Evolutionary conservation across 139 green algal genomes (phyloP).

Genomic region (Chlorella sp.): DNA sequence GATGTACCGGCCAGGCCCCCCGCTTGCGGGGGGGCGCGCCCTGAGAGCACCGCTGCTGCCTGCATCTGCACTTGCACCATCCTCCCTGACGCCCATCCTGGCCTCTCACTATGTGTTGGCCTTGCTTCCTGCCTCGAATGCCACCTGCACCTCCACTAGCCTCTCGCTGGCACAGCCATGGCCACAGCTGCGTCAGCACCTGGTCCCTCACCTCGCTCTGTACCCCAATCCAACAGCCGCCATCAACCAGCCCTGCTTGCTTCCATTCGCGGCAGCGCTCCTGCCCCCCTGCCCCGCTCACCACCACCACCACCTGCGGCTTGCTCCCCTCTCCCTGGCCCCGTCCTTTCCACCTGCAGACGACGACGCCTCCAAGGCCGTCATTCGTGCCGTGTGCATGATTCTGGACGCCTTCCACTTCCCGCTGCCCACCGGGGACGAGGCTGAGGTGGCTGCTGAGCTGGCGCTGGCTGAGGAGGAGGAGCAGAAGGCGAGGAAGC

Average conservation of each 20-base stretch:
- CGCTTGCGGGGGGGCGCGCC: too few relatives aligned
- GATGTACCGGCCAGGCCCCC: too few relatives aligned
- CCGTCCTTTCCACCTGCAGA: background rate
- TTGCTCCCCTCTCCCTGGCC: background rate
- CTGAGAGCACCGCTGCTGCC: too few relatives aligned
- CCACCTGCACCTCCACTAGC: too few relatives aligned
- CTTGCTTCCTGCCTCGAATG: too few relatives aligned
- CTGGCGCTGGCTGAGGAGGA: background rate
- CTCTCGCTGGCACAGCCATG: too few relatives aligned
- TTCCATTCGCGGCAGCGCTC: background rate
- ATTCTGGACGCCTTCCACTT: slow-evolving; percentile 91
- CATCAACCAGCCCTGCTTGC: background rate
- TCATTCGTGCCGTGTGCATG: slow-evolving; percentile 73
- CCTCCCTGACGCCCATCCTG: too few relatives aligned
- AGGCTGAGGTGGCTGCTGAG: slow-evolving; percentile 1
- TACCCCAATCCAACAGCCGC: background rate
- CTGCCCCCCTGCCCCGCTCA: background rate
- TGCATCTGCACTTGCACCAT: too few relatives aligned
- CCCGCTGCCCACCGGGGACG: slow-evolving; percentile 42
- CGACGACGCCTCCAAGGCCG: slow-evolving; percentile 46
- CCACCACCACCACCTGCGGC: too few relatives aligned
- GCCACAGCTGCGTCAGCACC: too few relatives aligned
- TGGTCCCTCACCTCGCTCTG: background rate
- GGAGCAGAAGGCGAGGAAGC: background rate
- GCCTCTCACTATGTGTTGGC: too few relatives aligned